These are phyloP conservation scores for Stropharia rugosoannulata DNA, from an alignment of 768 basidiomycete genomes.

Conservation along the genomic window DNA sequence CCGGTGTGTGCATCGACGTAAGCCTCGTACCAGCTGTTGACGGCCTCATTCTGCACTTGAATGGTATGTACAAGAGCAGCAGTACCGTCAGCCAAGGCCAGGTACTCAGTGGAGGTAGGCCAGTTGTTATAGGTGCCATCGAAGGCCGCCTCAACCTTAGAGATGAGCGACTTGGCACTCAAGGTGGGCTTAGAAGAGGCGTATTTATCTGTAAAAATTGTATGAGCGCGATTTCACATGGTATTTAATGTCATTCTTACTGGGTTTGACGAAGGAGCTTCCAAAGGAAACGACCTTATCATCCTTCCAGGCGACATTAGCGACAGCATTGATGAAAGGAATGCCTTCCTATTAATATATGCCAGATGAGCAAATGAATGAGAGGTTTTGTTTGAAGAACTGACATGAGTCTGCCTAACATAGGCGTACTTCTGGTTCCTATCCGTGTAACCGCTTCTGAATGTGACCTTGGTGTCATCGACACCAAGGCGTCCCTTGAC, in stretches of 20 bases:
- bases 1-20: slow-evolving; percentile 55
- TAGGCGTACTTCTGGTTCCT: slow-evolving; percentile 14
- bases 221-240: slow-evolving; percentile 6
- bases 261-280: slow-evolving; percentile 29
- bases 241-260: slow-evolving; percentile 23
- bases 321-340: slow-evolving; percentile 30
- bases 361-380: not conserved
- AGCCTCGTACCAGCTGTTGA: slow-evolving; percentile 53
- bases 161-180: slow-evolving; percentile 28
- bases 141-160: slow-evolving; percentile 34
- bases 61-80: slow-evolving; percentile 40
- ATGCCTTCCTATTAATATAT: slow-evolving; percentile 11
- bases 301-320: slow-evolving; percentile 16
- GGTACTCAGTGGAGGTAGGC: slow-evolving; percentile 40
- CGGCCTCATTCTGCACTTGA: slow-evolving; percentile 31
- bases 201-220: not conserved
- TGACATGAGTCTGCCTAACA: slow-evolving; percentile 17
- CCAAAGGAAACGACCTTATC: slow-evolving; percentile 29
- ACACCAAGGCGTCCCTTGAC: slow-evolving; percentile 21
- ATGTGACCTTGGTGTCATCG: slow-evolving; percentile 10
- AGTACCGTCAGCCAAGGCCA: slow-evolving; percentile 37
- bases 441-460: slow-evolving; percentile 15
- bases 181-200: slow-evolving; percentile 8
- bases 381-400: not conserved
- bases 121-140: slow-evolving; percentile 36